Evolutionary conservation across 495 filamentous ascomycete genomes (phyloP), one percentile per base, ranked within the genome.

Genomic region (Pyronema domesticum): DNA sequence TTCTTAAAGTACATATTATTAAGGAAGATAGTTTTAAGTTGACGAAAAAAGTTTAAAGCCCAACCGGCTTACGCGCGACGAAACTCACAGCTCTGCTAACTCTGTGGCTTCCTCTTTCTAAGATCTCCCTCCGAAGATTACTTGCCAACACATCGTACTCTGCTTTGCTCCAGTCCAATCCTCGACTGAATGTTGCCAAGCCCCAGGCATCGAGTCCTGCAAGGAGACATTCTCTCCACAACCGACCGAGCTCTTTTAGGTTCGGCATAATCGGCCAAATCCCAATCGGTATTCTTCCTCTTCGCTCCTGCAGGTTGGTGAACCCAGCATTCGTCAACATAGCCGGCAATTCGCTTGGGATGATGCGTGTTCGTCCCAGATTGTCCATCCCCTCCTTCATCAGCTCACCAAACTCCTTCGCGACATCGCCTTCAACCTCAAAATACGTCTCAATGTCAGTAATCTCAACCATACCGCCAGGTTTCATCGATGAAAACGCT

Each of bases 241-340:
- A 67, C 60, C 44, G 18, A 7, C 68, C 65, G 37, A 68, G 57
- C 58, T 74, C 71, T 56, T 68, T 72, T 58, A 69, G 66, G 53
- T 58, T 51, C 35, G 40, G 47, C 43, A 80, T 72, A 35, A 65
- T 65, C 0, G 73, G 70, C 78, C 78, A 81, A 0, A 65, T 62
- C 34, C 78, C 79, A 8, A 69, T 68, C 4, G 76, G 78, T 7
- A 75, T 53, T 57, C 73, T 76, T 51, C 60, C 58, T 18, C 67
- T 37, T n/a, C 65, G 61, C 54, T 71, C 67, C 46, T 71, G 57
- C n/a, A 81, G 66, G 55, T 78, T 69, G 13, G 71, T 68, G 54
- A 79, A 81, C 2, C 79, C 79, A 0, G 75, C 67, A 17, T 72
- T 69, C 53, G 67, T 67, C 68, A 80, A 70, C 66, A 72, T 35